phyloP scores from a whole-genome alignment of 148 eudicot genomes.

The Salicornia ramosissima region DNA sequence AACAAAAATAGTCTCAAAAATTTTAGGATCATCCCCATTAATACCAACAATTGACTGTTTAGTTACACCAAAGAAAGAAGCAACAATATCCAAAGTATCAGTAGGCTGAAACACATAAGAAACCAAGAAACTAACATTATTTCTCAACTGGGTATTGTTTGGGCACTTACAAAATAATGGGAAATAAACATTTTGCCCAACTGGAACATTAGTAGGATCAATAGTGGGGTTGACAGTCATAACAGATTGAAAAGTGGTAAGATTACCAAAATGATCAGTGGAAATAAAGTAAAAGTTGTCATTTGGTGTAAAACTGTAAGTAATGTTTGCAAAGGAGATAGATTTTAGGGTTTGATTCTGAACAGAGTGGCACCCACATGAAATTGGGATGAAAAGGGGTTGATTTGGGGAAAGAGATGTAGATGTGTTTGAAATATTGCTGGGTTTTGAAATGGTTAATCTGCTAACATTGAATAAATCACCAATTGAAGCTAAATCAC shows the following conservation, averaged over 20 bases:
- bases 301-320: conserved; percentile 34
- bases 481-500: conserved; percentile 56
- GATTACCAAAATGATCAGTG: conserved; percentile 38
- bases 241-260: conserved; percentile 71
- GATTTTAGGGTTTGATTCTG: conserved; percentile 17
- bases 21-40: conserved; percentile 35
- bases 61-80: conserved; percentile 40
- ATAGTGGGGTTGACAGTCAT: conserved; percentile 54
- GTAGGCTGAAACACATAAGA: conserved; percentile 70
- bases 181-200: conserved; percentile 44
- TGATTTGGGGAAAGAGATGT: conserved; percentile 41
- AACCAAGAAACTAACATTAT: conserved; percentile 39
- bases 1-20: conserved; percentile 52
- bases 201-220: conserved; percentile 31
- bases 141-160: conserved; percentile 30
- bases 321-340: conserved; percentile 47
- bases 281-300: conserved; percentile 59
- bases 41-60: conserved; percentile 31
- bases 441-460: conserved; percentile 54
- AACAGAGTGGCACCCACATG: conserved; percentile 56
- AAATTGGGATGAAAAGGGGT: conserved; percentile 60
- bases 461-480: conserved; percentile 80
- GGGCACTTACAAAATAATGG: conserved; percentile 88
- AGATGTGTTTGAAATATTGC: conserved; percentile 54
- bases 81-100: conserved; percentile 44